phyloP scores from a whole-genome alignment of 805 yeast species.

The Yarrowia sp. region DNA sequence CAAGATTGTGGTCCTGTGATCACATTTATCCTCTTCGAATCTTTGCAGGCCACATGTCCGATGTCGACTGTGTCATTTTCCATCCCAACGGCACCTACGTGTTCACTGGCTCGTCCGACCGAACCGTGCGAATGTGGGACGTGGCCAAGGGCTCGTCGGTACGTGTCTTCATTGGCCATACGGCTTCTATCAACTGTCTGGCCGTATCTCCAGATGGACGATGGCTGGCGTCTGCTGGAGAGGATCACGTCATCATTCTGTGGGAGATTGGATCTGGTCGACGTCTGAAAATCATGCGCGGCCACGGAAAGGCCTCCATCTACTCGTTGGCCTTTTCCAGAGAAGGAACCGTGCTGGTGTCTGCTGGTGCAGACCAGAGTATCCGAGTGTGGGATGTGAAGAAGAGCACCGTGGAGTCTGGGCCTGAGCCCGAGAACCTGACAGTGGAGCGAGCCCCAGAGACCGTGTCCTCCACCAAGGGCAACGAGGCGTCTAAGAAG shows the following conservation, averaged over 20 bases:
- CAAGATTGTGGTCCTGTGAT: slow-evolving; percentile 96
- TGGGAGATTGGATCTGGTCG: slow-evolving; percentile 96
- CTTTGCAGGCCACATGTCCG: slow-evolving; percentile 95
- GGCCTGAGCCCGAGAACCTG: slow-evolving; percentile 72
- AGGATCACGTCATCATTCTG: slow-evolving; percentile 78
- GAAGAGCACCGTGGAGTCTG: slow-evolving; percentile 74
- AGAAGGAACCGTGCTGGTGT: slow-evolving; percentile 85
- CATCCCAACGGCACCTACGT: slow-evolving; percentile 96
- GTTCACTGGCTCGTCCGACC: slow-evolving; percentile 92
- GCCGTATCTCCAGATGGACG: slow-evolving; percentile 97
- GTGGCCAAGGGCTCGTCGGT: slow-evolving; percentile 83
- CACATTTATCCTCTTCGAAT: slow-evolving; percentile 94
- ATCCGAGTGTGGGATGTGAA: slow-evolving; percentile 96
- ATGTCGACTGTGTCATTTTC: slow-evolving; percentile 90
- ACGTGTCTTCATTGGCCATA: slow-evolving; percentile 87
- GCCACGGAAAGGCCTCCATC: slow-evolving; percentile 85
- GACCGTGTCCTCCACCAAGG: slow-evolving; percentile 26
- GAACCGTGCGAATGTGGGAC: slow-evolving; percentile 98
- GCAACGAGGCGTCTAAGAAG: slow-evolving; percentile 34
- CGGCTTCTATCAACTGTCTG: slow-evolving; percentile 78
- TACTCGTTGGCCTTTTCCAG: slow-evolving; percentile 79
- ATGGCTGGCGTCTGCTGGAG: slow-evolving; percentile 94
- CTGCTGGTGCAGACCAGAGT: slow-evolving; percentile 89
- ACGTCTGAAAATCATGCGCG: slow-evolving; percentile 83
- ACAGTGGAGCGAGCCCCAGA: slow-evolving; percentile 39